These are phyloP conservation scores for Mycosphaerella sp. DNA, from an alignment of 2,329 filamentous ascomycete species.

Conservation along the genomic window DNA sequence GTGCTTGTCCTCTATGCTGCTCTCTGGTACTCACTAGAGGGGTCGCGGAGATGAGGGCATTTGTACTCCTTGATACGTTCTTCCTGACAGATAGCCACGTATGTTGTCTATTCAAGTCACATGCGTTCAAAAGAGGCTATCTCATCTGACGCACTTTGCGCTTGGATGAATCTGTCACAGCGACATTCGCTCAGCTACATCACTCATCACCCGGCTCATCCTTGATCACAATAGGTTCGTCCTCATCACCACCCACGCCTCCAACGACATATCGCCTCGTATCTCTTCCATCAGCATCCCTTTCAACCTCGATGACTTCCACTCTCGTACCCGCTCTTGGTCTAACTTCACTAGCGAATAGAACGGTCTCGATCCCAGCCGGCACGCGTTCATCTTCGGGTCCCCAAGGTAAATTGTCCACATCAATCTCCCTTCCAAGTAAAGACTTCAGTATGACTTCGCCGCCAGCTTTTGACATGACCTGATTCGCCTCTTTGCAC, in stretches of 20 bases:
- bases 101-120: too few species aligned
- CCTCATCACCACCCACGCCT: slow-evolving; percentile 18
- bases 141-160: too few species aligned
- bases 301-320: slow-evolving; percentile 39
- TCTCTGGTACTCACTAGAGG: too few species aligned
- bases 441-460: slow-evolving; percentile 73
- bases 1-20: too few species aligned
- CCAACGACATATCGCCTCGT: slow-evolving; percentile 28
- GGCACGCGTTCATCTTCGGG: slow-evolving; percentile 62
- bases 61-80: too few species aligned
- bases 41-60: too few species aligned
- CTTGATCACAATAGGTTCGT: slow-evolving; percentile 30
- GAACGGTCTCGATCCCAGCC: slow-evolving; percentile 73
- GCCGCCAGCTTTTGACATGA: slow-evolving; percentile 88
- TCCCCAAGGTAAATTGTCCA: slow-evolving; percentile 80
- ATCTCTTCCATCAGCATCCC: slow-evolving; percentile 29
- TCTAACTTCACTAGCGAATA: slow-evolving; percentile 62
- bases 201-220: slow-evolving; percentile 31
- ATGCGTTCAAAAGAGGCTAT: too few species aligned
- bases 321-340: slow-evolving; percentile 38
- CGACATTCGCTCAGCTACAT: neutral
- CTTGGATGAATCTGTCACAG: neutral
- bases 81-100: too few species aligned
- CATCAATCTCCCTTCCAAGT: slow-evolving; percentile 69
- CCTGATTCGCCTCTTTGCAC: slow-evolving; percentile 80